These are phyloP conservation scores for Triglochin maritima DNA, from an alignment of 106 monocot genomes.

Conservation along the genomic window DNA sequence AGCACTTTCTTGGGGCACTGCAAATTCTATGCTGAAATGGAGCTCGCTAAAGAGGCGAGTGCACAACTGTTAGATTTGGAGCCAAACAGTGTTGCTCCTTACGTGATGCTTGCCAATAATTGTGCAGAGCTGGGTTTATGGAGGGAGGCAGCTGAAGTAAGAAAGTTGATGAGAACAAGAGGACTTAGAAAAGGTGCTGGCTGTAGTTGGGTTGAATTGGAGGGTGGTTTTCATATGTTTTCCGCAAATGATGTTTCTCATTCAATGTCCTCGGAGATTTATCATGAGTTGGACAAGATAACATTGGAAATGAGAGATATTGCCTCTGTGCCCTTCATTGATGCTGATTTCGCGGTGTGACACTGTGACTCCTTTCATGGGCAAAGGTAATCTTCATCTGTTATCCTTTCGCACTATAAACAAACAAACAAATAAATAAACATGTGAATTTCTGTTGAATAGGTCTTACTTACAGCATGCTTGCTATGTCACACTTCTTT, in stretches of 20 bases:
- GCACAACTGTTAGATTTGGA: conserved; percentile 29
- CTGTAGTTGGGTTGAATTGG: conserved; percentile 45
- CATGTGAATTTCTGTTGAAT: too few relatives aligned
- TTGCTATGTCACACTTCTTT: too few relatives aligned
- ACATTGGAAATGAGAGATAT: conserved; percentile 1
- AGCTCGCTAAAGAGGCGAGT: conserved; percentile 10
- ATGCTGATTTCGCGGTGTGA: neutral
- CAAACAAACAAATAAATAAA: too few relatives aligned
- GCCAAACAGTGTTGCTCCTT: conserved; percentile 33
- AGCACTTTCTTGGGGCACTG: conserved; percentile 15
- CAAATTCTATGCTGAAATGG: conserved; percentile 3
- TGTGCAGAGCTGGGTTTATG: conserved; percentile 24
- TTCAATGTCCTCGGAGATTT: neutral
- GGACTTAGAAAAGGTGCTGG: conserved; percentile 29
- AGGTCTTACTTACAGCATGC: too few relatives aligned
- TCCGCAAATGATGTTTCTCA: conserved; percentile 2
- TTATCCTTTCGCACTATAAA: too few relatives aligned
- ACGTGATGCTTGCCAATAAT: conserved; percentile 31
- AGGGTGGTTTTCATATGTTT: conserved; percentile 9
- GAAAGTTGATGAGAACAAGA: conserved; percentile 26
- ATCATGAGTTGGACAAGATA: neutral
- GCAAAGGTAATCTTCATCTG: too few relatives aligned
- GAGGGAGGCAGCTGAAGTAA: conserved; percentile 32
- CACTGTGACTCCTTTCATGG: too few relatives aligned
- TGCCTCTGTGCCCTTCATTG: neutral